Evolutionary conservation across 164 flowering plant genomes (phyloP), one percentile per base, ranked within the genome.

Genomic region (Aristolochia californica): DNA sequence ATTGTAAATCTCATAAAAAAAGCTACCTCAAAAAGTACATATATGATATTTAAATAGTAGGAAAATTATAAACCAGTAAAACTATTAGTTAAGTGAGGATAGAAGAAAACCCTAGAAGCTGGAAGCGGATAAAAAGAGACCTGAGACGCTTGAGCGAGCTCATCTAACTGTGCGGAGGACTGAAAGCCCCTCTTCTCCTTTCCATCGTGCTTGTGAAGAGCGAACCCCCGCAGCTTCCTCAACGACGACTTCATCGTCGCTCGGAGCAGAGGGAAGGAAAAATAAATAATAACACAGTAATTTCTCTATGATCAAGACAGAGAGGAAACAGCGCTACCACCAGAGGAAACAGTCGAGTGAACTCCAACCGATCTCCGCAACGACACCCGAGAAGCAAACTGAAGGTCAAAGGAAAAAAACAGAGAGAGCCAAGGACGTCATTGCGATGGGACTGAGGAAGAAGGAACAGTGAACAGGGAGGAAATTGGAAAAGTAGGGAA

Each of bases 131-230:
- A 17, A 45, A 12, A 18, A 40, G 59, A 47, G 66, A 88, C 98
- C 96, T 82, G 64, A n/a, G 88, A 65, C 20, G 96, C 98, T 61
- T 75, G 87, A 59, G 84, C 80, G 21, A 91, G 84, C 53, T 81
- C 93, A 68, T 91, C 93, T n/a, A 77, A 59, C 67, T 77, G 83
- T 17, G 77, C 72, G 45, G 80, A 45, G 50, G 70, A 67, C 1
- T 62, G 74, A 48, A 58, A 62, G 58, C 81, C 82, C 56, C 66
- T 71, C 48, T 78, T 83, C 52, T 80, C 86, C 65, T 74, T 84
- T 14, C 56, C 65, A 49, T 82, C 90, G 66, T 64, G 62, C 74
- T 72, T 79, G 58, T 77, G 85, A 11, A 75, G 73, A 17, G 75
- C 84, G 15, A 91, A 74, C 61, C 75, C 81, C 57, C 76, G 60